Base-by-base conservation (phyloP, 2,329 filamentous ascomycete species). In the Phaeoacremonium minimum region DNA sequence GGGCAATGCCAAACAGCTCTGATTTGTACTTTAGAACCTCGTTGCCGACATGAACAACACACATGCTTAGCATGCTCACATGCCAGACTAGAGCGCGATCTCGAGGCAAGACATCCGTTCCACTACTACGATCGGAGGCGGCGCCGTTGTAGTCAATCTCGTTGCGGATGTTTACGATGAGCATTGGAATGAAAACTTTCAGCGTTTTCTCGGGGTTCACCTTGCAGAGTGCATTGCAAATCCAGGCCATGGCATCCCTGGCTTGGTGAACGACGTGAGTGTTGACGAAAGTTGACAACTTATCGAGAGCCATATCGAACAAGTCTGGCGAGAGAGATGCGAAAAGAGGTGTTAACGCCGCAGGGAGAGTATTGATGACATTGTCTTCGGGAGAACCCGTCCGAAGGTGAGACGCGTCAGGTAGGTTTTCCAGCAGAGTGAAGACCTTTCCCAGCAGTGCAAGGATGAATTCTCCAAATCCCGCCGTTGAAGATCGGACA, bases 61-160 rank as follows among this genome's bases (percentile, higher is more conserved):
- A 93, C 91, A 98, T 98, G 56, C 90, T 95, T 5, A 98, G 76
- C 71, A 98, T 89, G 61, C 88, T 95, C 26, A 97, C 79, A 55
- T 97, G 87, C 94, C 94, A 98, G 1, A 98, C 90, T 13, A 98
- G 69, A 4, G 87, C 93, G 37, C 93, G 77, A 57, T 98, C 93
- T 47, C 93, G 80, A 7, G 93, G 93, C 14, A 98, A 73, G 30
- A 97, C 89, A 59, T 98, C 93, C 1, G 86, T 87, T 15, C 93
- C 93, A 37, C 87, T 95, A 38, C 89, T 97, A 50, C 93, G 79
- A 39, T 94, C 94, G 3, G 91, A 97, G 3, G 91, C 94, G 15
- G 93, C 93, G 33, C 91, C 87, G 56, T 97, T 98, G 59, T 91
- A 87, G 53, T 95, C 90, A 47, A 98, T 98, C 60, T 98, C 93